Percentiles rank a stretch among this genome's conserved stretches.
Evolutionary conservation across 192 early-diverging fungal species (phyloP).

Genomic region (Rhizoclosmatium sp.): DNA sequence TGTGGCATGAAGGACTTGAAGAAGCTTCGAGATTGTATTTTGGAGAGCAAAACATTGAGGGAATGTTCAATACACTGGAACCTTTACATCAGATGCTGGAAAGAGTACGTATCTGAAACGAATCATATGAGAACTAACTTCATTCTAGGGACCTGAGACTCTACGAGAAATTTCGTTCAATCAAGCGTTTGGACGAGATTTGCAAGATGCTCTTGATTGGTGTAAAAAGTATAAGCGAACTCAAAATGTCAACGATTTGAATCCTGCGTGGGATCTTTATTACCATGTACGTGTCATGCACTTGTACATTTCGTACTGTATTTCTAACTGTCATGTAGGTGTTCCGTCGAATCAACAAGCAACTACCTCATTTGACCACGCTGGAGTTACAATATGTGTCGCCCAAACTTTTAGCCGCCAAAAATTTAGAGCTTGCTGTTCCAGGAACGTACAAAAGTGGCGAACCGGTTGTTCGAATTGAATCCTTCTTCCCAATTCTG

Average conservation of each 20-base stretch:
- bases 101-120: slow-evolving; percentile 54
- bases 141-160: slow-evolving; percentile 80
- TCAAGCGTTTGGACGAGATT: slow-evolving; percentile 86
- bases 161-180: slow-evolving; percentile 89
- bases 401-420: slow-evolving; percentile 82
- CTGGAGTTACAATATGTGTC: slow-evolving; percentile 91
- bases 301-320: background rate
- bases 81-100: slow-evolving; percentile 88
- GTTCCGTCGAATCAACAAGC: slow-evolving; percentile 81
- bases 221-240: slow-evolving; percentile 78
- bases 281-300: slow-evolving; percentile 63
- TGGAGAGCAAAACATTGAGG: slow-evolving; percentile 76
- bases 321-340: slow-evolving; percentile 41
- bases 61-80: slow-evolving; percentile 87
- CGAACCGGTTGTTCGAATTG: slow-evolving; percentile 84
- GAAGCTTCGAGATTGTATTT: slow-evolving; percentile 86
- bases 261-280: slow-evolving; percentile 95
- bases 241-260: slow-evolving; percentile 80
- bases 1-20: slow-evolving; percentile 96
- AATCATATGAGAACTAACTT: slow-evolving; percentile 4
- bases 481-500: slow-evolving; percentile 83
- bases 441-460: slow-evolving; percentile 92
- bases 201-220: slow-evolving; percentile 87
- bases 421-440: slow-evolving; percentile 86
- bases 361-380: slow-evolving; percentile 80